These are phyloP conservation scores for Candida vartiovaarae DNA, from an alignment of 805 yeast genomes.

Conservation along the genomic window DNA sequence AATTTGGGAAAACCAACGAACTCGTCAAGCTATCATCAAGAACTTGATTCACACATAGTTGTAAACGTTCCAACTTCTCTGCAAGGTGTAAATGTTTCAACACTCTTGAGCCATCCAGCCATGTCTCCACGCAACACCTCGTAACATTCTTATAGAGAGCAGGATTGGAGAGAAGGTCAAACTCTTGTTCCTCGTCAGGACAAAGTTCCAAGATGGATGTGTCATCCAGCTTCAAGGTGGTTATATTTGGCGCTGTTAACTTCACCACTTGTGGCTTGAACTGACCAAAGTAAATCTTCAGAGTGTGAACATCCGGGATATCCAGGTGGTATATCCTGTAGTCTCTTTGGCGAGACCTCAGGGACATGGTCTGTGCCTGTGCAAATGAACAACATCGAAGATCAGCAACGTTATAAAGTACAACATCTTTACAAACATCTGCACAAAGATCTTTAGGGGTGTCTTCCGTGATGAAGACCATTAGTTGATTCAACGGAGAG, in stretches of 20 bases:
- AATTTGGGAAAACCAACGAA: background rate
- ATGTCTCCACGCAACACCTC: background rate
- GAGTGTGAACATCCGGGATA: slow-evolving; percentile 1
- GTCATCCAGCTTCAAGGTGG: background rate
- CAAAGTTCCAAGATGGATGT: background rate
- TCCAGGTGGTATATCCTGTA: background rate
- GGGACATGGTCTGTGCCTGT: background rate
- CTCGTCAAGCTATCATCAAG: background rate
- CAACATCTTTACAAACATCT: slow-evolving; percentile 1
- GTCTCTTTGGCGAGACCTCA: background rate
- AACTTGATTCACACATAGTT: background rate
- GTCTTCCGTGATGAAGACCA: background rate
- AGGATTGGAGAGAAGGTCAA: background rate
- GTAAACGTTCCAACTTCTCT: background rate
- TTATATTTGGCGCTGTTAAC: background rate
- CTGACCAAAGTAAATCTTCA: background rate
- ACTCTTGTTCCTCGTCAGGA: background rate
- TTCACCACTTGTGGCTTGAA: background rate
- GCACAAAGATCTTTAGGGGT: slow-evolving; percentile 1
- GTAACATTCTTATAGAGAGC: background rate
- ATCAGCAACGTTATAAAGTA: background rate
- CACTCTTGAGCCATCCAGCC: slow-evolving; percentile 1
- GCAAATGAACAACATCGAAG: slow-evolving; percentile 1
- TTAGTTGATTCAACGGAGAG: slow-evolving; percentile 1
- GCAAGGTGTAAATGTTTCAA: background rate